A percentile compares a stretch with the other conserved stretches of the same genome.
phyloP scores from a whole-genome alignment of 2,329 filamentous ascomycete genomes.

The Westerdykella sp. region DNA sequence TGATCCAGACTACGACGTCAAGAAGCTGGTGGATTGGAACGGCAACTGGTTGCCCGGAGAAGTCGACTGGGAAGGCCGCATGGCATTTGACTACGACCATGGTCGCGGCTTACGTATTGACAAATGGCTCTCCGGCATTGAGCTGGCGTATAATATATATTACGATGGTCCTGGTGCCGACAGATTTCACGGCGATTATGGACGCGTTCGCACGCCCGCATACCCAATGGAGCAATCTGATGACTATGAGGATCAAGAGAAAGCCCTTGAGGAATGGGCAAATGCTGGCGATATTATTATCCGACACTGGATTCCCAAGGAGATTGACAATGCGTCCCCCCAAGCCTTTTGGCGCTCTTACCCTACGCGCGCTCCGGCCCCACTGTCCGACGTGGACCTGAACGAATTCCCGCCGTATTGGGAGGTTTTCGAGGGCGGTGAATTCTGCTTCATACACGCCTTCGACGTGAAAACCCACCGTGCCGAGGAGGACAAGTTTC shows the following conservation, averaged over 20 bases:
- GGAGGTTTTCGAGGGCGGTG: constrained; percentile 18
- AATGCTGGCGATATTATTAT: constrained; percentile 20
- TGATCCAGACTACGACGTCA: constrained; percentile 30
- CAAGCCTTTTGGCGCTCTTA: constrained; percentile 23
- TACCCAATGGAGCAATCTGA: too few species aligned
- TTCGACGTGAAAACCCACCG: constrained; percentile 14
- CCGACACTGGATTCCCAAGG: constrained; percentile 22
- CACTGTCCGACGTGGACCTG: constrained; percentile 20
- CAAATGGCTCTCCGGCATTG: not conserved
- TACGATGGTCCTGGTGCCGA: not conserved
- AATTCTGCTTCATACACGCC: constrained; percentile 10
- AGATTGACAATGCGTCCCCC: constrained; percentile 19
- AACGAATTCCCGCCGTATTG: constrained; percentile 22
- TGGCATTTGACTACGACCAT: constrained; percentile 9
- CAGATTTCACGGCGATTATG: too few species aligned
- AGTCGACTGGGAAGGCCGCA: constrained; percentile 42
- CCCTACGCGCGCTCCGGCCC: constrained; percentile 13
- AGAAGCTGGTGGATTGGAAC: constrained; percentile 41
- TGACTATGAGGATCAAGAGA: not conserved
- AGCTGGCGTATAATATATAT: not conserved
- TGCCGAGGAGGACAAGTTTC: constrained; percentile 14
- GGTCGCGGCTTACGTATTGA: not conserved
- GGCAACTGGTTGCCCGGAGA: constrained; percentile 44
- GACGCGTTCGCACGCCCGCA: too few species aligned
- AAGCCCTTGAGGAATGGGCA: not conserved